Conservation (phyloP, 2,329 filamentous ascomycete species). For the Sporothrix phasma region DNA sequence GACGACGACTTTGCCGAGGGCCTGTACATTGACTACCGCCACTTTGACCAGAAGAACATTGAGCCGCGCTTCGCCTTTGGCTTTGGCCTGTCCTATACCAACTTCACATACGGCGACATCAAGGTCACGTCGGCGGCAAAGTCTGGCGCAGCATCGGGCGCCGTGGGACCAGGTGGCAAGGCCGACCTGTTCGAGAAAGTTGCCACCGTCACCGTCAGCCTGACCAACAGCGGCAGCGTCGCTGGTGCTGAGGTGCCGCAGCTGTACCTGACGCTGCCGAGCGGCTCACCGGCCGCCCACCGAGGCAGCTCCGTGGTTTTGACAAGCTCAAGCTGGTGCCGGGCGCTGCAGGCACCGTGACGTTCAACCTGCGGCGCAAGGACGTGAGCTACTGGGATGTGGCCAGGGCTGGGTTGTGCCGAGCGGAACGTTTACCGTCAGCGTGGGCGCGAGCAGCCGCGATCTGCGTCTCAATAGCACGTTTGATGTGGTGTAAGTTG, state of each 20-base stretch:
- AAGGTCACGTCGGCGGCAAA: conserved; percentile 26
- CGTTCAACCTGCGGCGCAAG: conserved; percentile 44
- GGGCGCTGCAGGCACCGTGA: conserved; percentile 37
- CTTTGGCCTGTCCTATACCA: conserved; percentile 58
- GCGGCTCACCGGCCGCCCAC: conserved; percentile 28
- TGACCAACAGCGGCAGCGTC: conserved; percentile 55
- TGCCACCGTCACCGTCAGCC: conserved; percentile 44
- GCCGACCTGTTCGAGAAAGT: conserved; percentile 37
- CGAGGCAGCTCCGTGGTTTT: conserved; percentile 51
- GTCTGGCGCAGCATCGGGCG: conserved; percentile 32
- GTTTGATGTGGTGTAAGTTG: conserved; percentile 17
- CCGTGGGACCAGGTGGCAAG: conserved; percentile 34
- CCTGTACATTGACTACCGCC: conserved; percentile 54
- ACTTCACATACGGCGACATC: conserved; percentile 50
- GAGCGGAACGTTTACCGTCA: conserved; percentile 32
- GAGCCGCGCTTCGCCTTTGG: conserved; percentile 55
- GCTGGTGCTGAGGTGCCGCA: conserved; percentile 58
- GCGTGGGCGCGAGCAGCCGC: conserved; percentile 37
- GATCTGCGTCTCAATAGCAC: conserved; percentile 34
- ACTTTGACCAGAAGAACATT: conserved; percentile 48
- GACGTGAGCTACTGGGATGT: conserved; percentile 58
- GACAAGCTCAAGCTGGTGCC: conserved; percentile 44
- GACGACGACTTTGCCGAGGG: conserved; percentile 49
- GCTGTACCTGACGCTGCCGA: conserved; percentile 41
- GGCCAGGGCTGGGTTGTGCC: conserved; percentile 50